A percentile compares a stretch with the other conserved stretches of the same genome.
Evolutionary conservation across 106 monocot species (phyloP).

Genomic region (Acorus calamus): DNA sequence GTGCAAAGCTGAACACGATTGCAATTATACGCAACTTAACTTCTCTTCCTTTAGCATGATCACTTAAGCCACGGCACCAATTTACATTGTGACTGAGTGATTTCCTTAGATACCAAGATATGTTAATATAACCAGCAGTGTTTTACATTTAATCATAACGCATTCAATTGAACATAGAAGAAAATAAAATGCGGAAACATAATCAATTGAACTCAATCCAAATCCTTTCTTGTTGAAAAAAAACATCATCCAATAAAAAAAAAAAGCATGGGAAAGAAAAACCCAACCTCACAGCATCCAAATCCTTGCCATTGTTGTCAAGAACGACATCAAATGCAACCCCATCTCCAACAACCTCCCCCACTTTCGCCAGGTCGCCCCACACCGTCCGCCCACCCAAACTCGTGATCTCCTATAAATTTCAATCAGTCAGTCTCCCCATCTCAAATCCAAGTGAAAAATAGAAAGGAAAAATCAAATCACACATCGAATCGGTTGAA

Average conservation of each 20-base stretch:
- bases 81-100: too few species aligned
- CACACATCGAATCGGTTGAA: slow-evolving; percentile 76
- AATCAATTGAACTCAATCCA: too few species aligned
- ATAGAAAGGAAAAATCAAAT: background rate
- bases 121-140: too few species aligned
- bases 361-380: slow-evolving; percentile 70
- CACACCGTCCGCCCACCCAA: slow-evolving; percentile 75
- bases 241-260: background rate
- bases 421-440: background rate
- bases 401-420: slow-evolving; percentile 52
- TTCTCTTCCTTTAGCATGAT: too few species aligned
- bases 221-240: background rate
- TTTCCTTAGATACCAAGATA: too few species aligned
- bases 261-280: background rate
- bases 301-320: slow-evolving; percentile 95
- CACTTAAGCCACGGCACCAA: too few species aligned
- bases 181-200: too few species aligned
- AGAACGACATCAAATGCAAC: slow-evolving; percentile 71
- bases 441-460: background rate
- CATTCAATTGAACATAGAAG: too few species aligned
- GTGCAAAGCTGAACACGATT: too few species aligned
- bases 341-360: slow-evolving; percentile 35
- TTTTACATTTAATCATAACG: too few species aligned
- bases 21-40: too few species aligned
- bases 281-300: slow-evolving; percentile 73